Evolutionary conservation across 2,329 filamentous ascomycete species (phyloP), one percentile per base, ranked within the genome.

Genomic region (Pyrenophora graminea): DNA sequence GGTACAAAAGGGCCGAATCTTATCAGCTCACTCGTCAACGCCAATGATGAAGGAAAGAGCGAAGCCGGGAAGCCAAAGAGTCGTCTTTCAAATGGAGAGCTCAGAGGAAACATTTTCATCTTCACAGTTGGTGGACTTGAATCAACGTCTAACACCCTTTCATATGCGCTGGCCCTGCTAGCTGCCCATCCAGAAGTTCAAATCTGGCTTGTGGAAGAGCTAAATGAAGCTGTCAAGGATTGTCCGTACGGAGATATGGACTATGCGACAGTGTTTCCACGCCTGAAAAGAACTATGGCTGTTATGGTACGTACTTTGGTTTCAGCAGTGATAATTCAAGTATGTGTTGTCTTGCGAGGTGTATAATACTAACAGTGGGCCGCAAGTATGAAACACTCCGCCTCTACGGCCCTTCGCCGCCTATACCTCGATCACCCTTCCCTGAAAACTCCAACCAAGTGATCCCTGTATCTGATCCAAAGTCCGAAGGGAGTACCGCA

Each of bases 171-270:
- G n/a, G 71, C 74, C 1, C 63, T 81, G 4, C 69, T 83, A 0
- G 74, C 79, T 1, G 62, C 72, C 1, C 67, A 80, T 50, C 78
- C 79, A 0, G 62, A 79, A 44, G 77, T 77, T 68, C 81, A 84
- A 62, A 72, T 75, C 3, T 83, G 81, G 80, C 59, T 84, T 3
- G 66, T 67, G 7, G 79, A 79, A 46, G 82, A 84, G 57, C 68
- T 82, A 31, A 66, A 75, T 39, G 39, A 58, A 2, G 63, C 80
- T 6, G 25, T 76, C 4, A 55, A 57, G 13, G 17, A 31, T 6
- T 8, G 30, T 5, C 15, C 13, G 2, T 41, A 53, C 3, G 66
- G 64, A 2, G 52, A 61, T 2, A 61, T 17, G 23, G 48, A 53
- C 10, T 83, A 84, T 56, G 64, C 71, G 2, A 63, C 70, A 1